Evolutionary conservation across 305 asterid species (phyloP), one percentile per base, ranked within the genome.

Genomic region (Fraxinus floribunda): DNA sequence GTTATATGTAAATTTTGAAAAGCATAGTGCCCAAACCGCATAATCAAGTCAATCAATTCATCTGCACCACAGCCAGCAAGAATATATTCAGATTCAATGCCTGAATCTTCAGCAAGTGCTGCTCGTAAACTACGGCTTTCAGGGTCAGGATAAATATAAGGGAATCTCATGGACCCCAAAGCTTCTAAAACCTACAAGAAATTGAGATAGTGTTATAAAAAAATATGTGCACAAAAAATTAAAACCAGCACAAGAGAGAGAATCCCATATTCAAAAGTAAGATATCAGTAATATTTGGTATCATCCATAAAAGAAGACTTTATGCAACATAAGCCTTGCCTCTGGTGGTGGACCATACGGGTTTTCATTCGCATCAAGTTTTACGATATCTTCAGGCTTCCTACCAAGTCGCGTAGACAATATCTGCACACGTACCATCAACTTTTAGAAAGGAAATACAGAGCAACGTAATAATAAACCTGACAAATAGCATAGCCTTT

Each of bases 331-430:
- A 85, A n/a, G 80, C 62, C 91, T 72, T 88, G 85, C 97, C 96
- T 95, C 99, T 26, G 98, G 99, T 66, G 99, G 99, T 38, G 99
- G 99, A 36, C 99, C 99, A 80, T 94, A 95, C 36, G 99, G 99
- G 82, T 95, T 95, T 84, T 95, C 99, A 82, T 95, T 95, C 3
- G 98, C 99, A 32, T 95, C 99, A 79, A 95, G 87, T 82, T 95
- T 95, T 46, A 95, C 86, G 64, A 95, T 95, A 79, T 95, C 99
- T 87, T 95, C 99, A 0, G 99, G 99, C 79, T 92, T 94, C 89
- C 97, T 89, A 85, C 98, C 97, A 80, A 95, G 97, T 78, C 94
- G 94, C 46, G 93, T 89, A 75, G 99, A 94, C 85, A 95, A 89
- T 66, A 95, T 97, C 99, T 95, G 89, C 66, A 75, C 16, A 84